Percentiles rank a stretch among this genome's conserved stretches.
Conservation (phyloP, 352 stramenopile species). For the Elongisporangium anandrum region DNA sequence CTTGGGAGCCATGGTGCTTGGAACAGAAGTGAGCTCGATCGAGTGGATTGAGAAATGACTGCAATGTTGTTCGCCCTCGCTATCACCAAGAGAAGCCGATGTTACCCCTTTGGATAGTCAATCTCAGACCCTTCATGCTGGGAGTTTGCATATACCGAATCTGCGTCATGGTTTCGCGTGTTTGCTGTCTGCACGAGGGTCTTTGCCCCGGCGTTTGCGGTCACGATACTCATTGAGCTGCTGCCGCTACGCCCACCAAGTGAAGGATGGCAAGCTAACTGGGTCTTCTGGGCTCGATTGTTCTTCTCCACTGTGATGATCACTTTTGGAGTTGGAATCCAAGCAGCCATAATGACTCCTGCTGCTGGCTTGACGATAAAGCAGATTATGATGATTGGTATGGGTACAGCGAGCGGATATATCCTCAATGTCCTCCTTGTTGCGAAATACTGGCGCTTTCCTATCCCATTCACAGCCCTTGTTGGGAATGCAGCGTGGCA, state of each 20-base stretch:
- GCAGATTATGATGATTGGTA: slow-evolving; percentile 3
- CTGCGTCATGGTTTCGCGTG: too few relatives aligned
- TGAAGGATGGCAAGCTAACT: slow-evolving; percentile 14
- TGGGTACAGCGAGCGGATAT: neutral
- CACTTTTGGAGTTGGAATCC: slow-evolving; percentile 9
- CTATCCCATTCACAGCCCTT: slow-evolving; percentile 15
- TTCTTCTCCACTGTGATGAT: slow-evolving; percentile 9
- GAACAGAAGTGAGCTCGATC: too few relatives aligned
- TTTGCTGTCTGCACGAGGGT: too few relatives aligned
- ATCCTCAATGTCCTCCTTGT: neutral
- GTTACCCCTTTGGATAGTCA: too few relatives aligned
- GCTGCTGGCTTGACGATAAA: slow-evolving; percentile 3
- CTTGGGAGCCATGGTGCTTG: slow-evolving; percentile 7
- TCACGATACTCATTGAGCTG: slow-evolving; percentile 14
- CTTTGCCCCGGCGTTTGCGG: slow-evolving; percentile 6
- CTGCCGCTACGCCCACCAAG: slow-evolving; percentile 10
- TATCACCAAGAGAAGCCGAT: too few relatives aligned
- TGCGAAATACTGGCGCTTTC: slow-evolving; percentile 12
- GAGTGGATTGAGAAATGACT: too few relatives aligned
- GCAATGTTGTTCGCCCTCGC: too few relatives aligned
- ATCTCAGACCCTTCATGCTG: too few relatives aligned
- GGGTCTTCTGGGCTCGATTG: slow-evolving; percentile 26
- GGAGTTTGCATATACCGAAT: too few relatives aligned
- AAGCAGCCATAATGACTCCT: slow-evolving; percentile 21
- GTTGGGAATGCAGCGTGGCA: too few relatives aligned